phyloP scores from a whole-genome alignment of 495 filamentous ascomycete genomes.

The Bryoglossum gracile region DNA sequence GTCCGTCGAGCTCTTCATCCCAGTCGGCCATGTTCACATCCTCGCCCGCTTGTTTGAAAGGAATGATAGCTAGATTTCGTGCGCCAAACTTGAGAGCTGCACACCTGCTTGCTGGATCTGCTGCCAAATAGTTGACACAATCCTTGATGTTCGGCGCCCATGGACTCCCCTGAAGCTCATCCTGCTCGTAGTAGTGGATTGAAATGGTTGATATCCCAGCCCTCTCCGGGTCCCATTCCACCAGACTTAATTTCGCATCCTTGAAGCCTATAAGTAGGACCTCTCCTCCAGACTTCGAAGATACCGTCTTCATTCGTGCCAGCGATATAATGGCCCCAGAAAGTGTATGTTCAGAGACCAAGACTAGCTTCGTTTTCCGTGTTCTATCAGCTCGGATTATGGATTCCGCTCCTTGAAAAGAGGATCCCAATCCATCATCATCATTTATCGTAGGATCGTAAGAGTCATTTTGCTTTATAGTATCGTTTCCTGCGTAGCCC shows the following conservation, averaged over 20 bases:
- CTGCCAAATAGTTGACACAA: conserved; percentile 70
- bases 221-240: conserved; percentile 87
- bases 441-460: conserved; percentile 40
- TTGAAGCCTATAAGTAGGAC: conserved; percentile 76
- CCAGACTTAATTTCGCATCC: conserved; percentile 85
- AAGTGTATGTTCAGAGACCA: conserved; percentile 75
- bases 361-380: conserved; percentile 67
- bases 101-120: conserved; percentile 87
- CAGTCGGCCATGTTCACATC: conserved; percentile 81
- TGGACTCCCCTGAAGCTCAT: conserved; percentile 69
- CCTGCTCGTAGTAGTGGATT: conserved; percentile 96
- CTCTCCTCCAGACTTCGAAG: conserved; percentile 71
- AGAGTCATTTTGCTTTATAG: conserved; percentile 10
- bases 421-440: conserved; percentile 52
- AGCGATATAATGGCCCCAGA: conserved; percentile 79
- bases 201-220: conserved; percentile 76
- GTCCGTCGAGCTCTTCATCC: conserved; percentile 68
- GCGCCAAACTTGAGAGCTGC: conserved; percentile 86
- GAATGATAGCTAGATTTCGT: conserved; percentile 85
- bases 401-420: conserved; percentile 51
- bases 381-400: conserved; percentile 48
- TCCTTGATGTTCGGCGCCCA: conserved; percentile 64
- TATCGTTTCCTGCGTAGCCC: conserved; percentile 19
- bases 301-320: conserved; percentile 61
- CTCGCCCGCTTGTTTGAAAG: conserved; percentile 87